Evolutionary conservation across 176 grass and related monocot species (phyloP), one percentile per base, ranked within the genome.

Genomic region (Coix lacrymajobi): DNA sequence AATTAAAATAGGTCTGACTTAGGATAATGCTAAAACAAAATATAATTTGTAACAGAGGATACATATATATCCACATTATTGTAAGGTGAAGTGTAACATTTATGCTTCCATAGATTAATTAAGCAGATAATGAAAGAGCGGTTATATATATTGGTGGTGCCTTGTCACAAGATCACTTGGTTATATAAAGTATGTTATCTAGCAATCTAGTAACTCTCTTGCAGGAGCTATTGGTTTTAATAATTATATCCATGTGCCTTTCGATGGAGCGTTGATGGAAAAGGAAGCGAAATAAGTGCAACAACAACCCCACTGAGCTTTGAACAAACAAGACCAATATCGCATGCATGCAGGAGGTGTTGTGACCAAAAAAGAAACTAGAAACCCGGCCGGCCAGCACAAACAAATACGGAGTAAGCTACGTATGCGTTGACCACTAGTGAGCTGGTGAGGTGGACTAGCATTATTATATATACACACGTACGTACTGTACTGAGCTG

Each of bases 171-270:
- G 62, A 19, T 66, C 77, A 79, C 62, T 49, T 33, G 40, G 12
- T 34, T 3, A 24, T 3, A 24, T 85, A 61, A 62, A 85, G 38
- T 49, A 85, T 37, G 30, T 85, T 85, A 85, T 79, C 83, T 79
- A 71, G 39, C 66, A 71, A 85, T 85, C 83, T 78, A 79, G 65
- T 63, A 71, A 71, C 75, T 44, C 75, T 44, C 64, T 19, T 44
- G 29, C 11, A 48, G 19, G 28, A 66, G 19, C 62, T 45, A 66
- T 16, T 74, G 58, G 70, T 63, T 46, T 63, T 28, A 36, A 25
- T 8, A 52, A 20, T 52, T 52, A 52, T 62, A 72, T 71, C 54
- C 52, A 25, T 46, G 20, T 16, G 44, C 56, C 32, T 54, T 75
- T 83, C 33, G 30, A 51, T 5, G 4, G 26, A 29, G 22, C 56